These are phyloP conservation scores for Cenchrus fungigraminus DNA, from an alignment of 176 grass and related monocot genomes.

Conservation along the genomic window DNA sequence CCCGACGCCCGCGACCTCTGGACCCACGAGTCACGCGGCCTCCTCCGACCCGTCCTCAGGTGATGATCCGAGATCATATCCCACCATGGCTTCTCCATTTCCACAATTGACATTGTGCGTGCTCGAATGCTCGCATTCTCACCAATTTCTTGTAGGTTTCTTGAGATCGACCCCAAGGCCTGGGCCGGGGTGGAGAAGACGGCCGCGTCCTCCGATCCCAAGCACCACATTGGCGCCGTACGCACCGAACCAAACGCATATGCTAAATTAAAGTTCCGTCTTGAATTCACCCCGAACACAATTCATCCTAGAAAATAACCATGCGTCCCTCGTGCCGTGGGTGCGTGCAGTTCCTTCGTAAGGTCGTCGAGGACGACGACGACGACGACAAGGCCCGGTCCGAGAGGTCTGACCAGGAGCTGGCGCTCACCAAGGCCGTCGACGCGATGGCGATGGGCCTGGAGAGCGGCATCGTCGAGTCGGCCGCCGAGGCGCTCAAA, in stretches of 20 bases:
- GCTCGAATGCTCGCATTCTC: not conserved
- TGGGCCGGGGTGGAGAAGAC: constrained; percentile 92
- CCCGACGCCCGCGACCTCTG: constrained; percentile 61
- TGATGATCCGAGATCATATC: not conserved
- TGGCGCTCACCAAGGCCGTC: constrained; percentile 79
- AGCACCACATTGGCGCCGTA: constrained; percentile 94
- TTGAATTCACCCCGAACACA: not conserved
- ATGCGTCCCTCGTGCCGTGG: not conserved
- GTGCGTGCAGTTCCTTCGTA: constrained; percentile 66
- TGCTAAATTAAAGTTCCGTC: not conserved
- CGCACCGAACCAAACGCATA: not conserved
- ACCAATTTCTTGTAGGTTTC: constrained; percentile 58
- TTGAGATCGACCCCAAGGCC: constrained; percentile 85
- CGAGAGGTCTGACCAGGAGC: constrained; percentile 75
- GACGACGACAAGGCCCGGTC: constrained; percentile 57
- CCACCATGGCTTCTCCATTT: not conserved
- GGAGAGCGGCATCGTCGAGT: constrained; percentile 29
- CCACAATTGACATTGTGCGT: not conserved
- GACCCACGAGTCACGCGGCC: constrained; percentile 86
- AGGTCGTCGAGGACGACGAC: constrained; percentile 75
- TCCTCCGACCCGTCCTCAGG: constrained; percentile 92
- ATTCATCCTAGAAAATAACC: not conserved
- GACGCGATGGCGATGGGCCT: constrained; percentile 89
- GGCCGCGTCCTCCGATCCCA: constrained; percentile 65
- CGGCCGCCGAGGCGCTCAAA: constrained; percentile 1